Evolutionary conservation across 1,284 basidiomycete genomes (phyloP).

Genomic region (Xerocomus amazonicus): DNA sequence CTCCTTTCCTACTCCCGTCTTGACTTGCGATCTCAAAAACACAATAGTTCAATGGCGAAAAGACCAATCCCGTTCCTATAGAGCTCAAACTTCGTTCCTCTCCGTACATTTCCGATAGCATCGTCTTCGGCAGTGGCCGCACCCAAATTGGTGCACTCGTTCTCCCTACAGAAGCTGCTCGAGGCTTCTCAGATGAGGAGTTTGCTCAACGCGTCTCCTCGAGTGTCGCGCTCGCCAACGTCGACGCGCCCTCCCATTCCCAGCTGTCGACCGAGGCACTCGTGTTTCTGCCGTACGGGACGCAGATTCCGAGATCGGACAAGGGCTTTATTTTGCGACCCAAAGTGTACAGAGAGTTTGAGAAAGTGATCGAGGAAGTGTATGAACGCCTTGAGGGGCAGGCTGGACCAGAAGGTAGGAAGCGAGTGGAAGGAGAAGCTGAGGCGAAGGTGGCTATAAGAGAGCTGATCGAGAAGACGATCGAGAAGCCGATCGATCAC

Average conservation of each 20-base stretch:
- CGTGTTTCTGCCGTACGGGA: constrained; percentile 42
- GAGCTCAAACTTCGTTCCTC: constrained; percentile 42
- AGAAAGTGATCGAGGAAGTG: constrained; percentile 42
- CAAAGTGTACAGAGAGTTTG: constrained; percentile 49
- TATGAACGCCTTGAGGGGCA: constrained; percentile 47
- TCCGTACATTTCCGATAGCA: constrained; percentile 44
- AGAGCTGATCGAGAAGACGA: constrained; percentile 16
- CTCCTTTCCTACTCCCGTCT: background rate
- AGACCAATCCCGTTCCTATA: constrained; percentile 53
- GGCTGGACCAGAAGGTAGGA: constrained; percentile 36
- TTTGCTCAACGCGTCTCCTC: constrained; percentile 44
- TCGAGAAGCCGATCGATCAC: constrained; percentile 16
- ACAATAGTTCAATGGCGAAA: constrained; percentile 44
- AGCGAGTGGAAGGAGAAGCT: constrained; percentile 3
- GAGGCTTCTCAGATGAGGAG: constrained; percentile 37
- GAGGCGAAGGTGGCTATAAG: constrained; percentile 17
- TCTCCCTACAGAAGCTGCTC: constrained; percentile 47
- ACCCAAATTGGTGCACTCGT: constrained; percentile 55
- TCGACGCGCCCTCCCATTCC: constrained; percentile 50
- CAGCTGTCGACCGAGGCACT: constrained; percentile 51
- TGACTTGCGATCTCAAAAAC: background rate
- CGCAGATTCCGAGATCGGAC: constrained; percentile 42
- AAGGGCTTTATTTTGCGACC: constrained; percentile 45
- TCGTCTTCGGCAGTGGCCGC: constrained; percentile 56
- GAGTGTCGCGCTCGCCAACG: constrained; percentile 49